Evolutionary conservation across 805 yeast species (phyloP).

Genomic region (Cyberlindnera maclurae): DNA sequence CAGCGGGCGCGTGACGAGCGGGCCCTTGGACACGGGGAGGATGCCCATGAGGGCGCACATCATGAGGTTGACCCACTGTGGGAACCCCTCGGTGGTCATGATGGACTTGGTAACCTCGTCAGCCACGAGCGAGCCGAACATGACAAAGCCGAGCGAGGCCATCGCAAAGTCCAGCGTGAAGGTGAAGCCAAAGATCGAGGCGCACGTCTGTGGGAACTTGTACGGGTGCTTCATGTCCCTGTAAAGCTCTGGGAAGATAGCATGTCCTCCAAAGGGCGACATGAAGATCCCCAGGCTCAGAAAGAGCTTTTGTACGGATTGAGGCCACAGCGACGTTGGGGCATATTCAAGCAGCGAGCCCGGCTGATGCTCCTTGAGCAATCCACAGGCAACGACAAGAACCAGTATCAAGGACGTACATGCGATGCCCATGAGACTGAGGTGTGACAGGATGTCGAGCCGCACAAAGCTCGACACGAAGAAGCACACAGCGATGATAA

Average conservation of each 20-base stretch:
- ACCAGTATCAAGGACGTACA: slow-evolving; percentile 45
- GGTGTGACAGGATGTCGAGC: slow-evolving; percentile 44
- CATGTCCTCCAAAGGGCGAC: slow-evolving; percentile 85
- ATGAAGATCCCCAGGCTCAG: slow-evolving; percentile 56
- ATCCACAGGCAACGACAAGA: slow-evolving; percentile 42
- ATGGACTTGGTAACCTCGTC: slow-evolving; percentile 78
- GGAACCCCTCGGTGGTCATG: slow-evolving; percentile 59
- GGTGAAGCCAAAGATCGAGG: slow-evolving; percentile 51
- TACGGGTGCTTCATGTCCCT: slow-evolving; percentile 69
- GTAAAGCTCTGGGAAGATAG: slow-evolving; percentile 71
- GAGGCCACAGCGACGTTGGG: slow-evolving; percentile 35
- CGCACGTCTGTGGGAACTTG: slow-evolving; percentile 46
- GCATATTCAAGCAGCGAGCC: slow-evolving; percentile 50
- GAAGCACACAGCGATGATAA: slow-evolving; percentile 30
- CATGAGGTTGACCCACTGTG: slow-evolving; percentile 47
- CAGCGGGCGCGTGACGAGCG: slow-evolving; percentile 67
- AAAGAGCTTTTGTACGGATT: slow-evolving; percentile 29
- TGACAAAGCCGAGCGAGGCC: slow-evolving; percentile 62
- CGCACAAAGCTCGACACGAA: slow-evolving; percentile 49
- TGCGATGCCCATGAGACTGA: slow-evolving; percentile 50
- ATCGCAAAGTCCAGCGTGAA: slow-evolving; percentile 51
- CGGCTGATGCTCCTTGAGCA: slow-evolving; percentile 33
- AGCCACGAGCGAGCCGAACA: slow-evolving; percentile 66
- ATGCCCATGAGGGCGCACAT: slow-evolving; percentile 46
- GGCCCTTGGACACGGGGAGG: slow-evolving; percentile 71